Evolutionary conservation across 2,329 filamentous ascomycete species (phyloP).

Genomic region (Aschersonia sp.): DNA sequence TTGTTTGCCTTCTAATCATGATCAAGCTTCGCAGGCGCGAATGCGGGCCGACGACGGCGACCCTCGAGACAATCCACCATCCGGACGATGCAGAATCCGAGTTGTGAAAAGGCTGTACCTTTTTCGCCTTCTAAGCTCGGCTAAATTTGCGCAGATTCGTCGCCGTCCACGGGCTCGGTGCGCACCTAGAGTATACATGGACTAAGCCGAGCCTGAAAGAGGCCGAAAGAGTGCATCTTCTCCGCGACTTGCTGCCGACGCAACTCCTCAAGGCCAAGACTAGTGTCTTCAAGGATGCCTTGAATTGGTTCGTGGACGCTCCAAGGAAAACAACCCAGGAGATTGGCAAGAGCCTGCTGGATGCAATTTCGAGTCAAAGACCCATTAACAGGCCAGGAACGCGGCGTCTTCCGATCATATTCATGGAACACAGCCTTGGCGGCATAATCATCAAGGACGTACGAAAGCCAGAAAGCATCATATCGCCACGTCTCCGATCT

Average conservation of each 20-base stretch:
- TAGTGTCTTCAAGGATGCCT: not conserved
- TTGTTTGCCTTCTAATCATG: too few relatives aligned
- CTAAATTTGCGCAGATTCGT: too few relatives aligned
- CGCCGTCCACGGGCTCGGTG: not conserved
- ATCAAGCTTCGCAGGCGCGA: too few relatives aligned
- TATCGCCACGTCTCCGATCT: not conserved
- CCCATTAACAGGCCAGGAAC: not conserved
- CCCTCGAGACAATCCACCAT: too few relatives aligned
- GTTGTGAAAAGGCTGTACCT: too few relatives aligned
- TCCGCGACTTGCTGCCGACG: not conserved
- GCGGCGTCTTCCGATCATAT: not conserved
- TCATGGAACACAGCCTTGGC: not conserved
- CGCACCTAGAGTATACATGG: not conserved
- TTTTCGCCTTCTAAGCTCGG: too few relatives aligned
- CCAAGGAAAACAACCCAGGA: not conserved
- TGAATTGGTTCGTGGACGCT: not conserved
- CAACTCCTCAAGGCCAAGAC: not conserved
- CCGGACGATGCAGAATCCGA: too few relatives aligned
- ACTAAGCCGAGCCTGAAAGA: not conserved
- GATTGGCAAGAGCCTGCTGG: not conserved
- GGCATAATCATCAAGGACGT: not conserved
- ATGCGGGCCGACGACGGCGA: too few relatives aligned
- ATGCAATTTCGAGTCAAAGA: not conserved
- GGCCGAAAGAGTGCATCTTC: not conserved
- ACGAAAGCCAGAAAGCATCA: not conserved